Conservation (phyloP, 164 flowering plant species). For the Magnolia sinica region DNA sequence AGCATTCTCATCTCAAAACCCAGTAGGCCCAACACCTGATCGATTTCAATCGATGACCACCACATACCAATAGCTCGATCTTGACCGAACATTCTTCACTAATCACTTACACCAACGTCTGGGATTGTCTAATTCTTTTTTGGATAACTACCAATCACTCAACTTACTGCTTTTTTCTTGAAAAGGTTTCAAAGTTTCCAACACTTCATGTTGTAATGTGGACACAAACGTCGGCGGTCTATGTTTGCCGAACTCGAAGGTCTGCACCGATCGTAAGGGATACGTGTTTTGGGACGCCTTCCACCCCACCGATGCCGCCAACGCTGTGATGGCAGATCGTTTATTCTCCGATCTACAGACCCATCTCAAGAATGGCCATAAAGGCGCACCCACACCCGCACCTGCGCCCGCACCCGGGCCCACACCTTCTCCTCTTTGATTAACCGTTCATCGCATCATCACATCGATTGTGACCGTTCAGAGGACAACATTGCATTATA, state of each 20-base stretch:
- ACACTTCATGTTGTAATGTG: slow-evolving; percentile 76
- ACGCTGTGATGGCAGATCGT: slow-evolving; percentile 48
- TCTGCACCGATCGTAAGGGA: slow-evolving; percentile 53
- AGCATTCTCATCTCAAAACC: no score
- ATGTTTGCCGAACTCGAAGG: slow-evolving; percentile 63
- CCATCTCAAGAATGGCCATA: not conserved
- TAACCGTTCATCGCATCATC: no score
- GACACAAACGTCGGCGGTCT: slow-evolving; percentile 64
- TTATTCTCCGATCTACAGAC: slow-evolving; percentile 34
- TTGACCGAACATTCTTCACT: no score
- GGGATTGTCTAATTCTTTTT: no score
- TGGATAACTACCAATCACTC: no score
- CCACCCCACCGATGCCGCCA: slow-evolving; percentile 85
- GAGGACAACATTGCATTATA: no score
- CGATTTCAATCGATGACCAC: no score
- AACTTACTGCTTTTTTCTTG: not conserved
- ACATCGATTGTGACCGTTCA: no score
- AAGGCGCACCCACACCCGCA: not conserved
- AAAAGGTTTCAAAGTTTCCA: slow-evolving; percentile 68
- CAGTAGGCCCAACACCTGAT: no score
- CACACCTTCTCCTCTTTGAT: not conserved
- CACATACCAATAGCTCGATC: no score
- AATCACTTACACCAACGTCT: no score
- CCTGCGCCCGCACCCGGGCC: not conserved
- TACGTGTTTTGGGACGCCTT: slow-evolving; percentile 92